Evolutionary conservation across 768 basidiomycete species (phyloP).

Genomic region (Mycena capillaripes): DNA sequence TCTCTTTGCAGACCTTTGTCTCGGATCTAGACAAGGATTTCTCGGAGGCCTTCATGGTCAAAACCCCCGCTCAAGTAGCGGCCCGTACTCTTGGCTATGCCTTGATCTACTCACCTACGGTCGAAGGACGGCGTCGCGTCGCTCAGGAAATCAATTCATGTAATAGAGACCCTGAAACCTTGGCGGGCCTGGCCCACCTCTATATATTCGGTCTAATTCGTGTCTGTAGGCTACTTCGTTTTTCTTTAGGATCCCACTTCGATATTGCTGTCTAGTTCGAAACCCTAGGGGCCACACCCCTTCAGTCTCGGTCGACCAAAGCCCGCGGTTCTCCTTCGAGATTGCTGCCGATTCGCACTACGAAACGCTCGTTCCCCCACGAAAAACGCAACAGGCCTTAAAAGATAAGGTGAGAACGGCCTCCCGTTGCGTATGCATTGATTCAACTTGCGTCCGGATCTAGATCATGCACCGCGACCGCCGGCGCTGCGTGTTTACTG

Average conservation of each 20-base stretch:
- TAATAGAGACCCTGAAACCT: neutral
- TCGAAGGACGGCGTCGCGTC: neutral
- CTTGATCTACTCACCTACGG: neutral
- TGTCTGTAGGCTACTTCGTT: neutral
- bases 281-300: conserved; percentile 5
- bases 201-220: conserved; percentile 9
- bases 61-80: neutral
- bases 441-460: neutral
- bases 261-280: neutral
- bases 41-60: neutral
- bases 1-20: neutral
- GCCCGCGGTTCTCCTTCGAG: neutral
- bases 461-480: neutral
- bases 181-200: conserved; percentile 10
- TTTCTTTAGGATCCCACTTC: neutral
- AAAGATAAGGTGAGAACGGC: neutral
- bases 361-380: neutral
- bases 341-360: neutral
- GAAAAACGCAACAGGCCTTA: neutral
- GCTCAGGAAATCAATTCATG: neutral
- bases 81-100: conserved; percentile 10
- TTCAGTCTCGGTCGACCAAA: neutral
- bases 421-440: neutral
- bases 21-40: neutral
- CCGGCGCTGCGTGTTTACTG: neutral